Evolutionary conservation across 805 yeast genomes (phyloP).

Genomic region (Starmera amethionina): DNA sequence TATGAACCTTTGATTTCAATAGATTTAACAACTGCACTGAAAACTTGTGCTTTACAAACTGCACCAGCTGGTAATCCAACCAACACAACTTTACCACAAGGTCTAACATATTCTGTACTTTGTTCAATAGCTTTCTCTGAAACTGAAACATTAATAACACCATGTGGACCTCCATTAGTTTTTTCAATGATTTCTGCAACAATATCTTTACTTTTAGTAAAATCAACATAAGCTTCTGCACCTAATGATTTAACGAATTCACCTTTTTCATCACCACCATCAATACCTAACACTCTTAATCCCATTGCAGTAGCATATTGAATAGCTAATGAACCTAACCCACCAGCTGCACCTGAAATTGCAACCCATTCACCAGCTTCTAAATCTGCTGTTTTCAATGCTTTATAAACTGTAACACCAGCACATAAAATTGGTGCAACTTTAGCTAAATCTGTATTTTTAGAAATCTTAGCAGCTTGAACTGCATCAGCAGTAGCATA

Average conservation of each 20-base stretch:
- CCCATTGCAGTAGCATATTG: slow-evolving; percentile 72
- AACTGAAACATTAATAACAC: slow-evolving; percentile 50
- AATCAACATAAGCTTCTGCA: slow-evolving; percentile 50
- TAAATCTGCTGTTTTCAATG: slow-evolving; percentile 43
- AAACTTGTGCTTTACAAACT: slow-evolving; percentile 30
- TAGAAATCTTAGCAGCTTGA: slow-evolving; percentile 46
- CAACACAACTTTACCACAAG: slow-evolving; percentile 46
- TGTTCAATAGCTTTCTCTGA: slow-evolving; percentile 37
- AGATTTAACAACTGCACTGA: slow-evolving; percentile 34
- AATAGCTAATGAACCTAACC: slow-evolving; percentile 61
- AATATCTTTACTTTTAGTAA: slow-evolving; percentile 36
- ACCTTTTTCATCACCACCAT: slow-evolving; percentile 62
- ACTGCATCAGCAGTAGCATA: slow-evolving; percentile 52
- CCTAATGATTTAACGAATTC: slow-evolving; percentile 41
- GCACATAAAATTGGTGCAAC: slow-evolving; percentile 60
- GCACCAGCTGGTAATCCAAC: slow-evolving; percentile 48
- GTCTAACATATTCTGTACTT: slow-evolving; percentile 37
- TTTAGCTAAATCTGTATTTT: slow-evolving; percentile 38
- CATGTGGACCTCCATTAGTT: slow-evolving; percentile 55
- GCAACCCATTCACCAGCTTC: slow-evolving; percentile 60
- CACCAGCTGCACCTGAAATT: slow-evolving; percentile 69
- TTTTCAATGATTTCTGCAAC: slow-evolving; percentile 30
- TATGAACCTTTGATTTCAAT: slow-evolving; percentile 25
- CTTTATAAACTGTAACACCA: slow-evolving; percentile 65
- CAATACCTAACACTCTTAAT: slow-evolving; percentile 53